phyloP scores from a whole-genome alignment of 129 eudicot genomes.

The Pseudognaphalium luteoalbum region DNA sequence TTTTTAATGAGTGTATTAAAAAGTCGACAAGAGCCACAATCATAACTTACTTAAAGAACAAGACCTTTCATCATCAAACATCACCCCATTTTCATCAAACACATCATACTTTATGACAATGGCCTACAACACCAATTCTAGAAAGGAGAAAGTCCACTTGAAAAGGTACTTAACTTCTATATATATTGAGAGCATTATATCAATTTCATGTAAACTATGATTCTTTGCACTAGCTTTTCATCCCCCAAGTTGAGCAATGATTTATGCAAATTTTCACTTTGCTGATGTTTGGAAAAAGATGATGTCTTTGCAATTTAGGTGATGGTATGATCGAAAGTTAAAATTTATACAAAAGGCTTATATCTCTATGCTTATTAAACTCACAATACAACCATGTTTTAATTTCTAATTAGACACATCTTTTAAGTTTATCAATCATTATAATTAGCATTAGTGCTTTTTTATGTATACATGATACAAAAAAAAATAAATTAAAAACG shows the following conservation, averaged over 20 bases:
- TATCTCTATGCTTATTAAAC: not conserved
- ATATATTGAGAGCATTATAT: conserved; percentile 18
- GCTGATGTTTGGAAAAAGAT: not conserved
- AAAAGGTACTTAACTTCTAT: conserved; percentile 31
- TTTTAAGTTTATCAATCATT: too few relatives aligned
- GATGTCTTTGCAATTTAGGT: not conserved
- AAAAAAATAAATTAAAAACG: too few relatives aligned
- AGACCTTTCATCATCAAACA: conserved; percentile 29
- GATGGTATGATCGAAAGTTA: not conserved
- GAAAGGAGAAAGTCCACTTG: conserved; percentile 30
- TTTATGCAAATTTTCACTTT: conserved; percentile 23
- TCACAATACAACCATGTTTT: not conserved
- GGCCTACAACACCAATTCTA: conserved; percentile 40
- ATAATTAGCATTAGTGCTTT: too few relatives aligned
- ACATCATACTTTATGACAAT: conserved; percentile 27
- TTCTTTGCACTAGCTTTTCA: conserved; percentile 25
- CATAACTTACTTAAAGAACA: conserved; percentile 18
- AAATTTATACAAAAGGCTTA: not conserved
- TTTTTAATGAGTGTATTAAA: conserved; percentile 4
- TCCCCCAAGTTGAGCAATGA: conserved; percentile 36
- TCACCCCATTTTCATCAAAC: not conserved
- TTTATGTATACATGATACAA: too few relatives aligned
- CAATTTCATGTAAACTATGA: conserved; percentile 25
- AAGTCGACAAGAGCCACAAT: conserved; percentile 26
- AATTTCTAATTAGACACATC: too few relatives aligned